Evolutionary conservation across 192 early-diverging fungal genomes (phyloP), one percentile per base, ranked within the genome.

Genomic region (Gigaspora rosea): DNA sequence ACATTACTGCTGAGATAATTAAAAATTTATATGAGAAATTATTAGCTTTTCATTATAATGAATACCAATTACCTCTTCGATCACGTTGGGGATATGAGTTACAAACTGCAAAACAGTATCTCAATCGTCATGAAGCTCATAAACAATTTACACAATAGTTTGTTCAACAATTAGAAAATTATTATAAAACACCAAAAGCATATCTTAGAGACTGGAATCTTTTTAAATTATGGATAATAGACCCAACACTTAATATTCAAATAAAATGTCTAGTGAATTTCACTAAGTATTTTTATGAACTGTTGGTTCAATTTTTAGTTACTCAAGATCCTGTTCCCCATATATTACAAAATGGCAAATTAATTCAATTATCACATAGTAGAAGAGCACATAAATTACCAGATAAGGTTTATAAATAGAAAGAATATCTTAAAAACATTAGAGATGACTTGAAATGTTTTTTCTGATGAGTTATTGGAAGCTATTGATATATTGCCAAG

Each of bases 21-120:
- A 50, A 50, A 13, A 22, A 69, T 47, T 13, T 67, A 9, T 69
- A 69, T 69, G n/a, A 69, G 16, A 9, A 8, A n/a, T 69, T 69
- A 50, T 11, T 69, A 27, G 20, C 15, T 27, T 48, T 69, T 22
- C 3, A 69, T 35, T 20, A 27, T 10, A 51, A 68, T 20, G 5
- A 68, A 50, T 68, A 68, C 47, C 48, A 68, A 18, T 6, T 18
- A 20, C 48, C 66, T 16, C 10, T 68, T 50, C 8, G 41, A 20
- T 10, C 13, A 18, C 46, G 16, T 20, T 68, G 66, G 47, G 2
- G 8, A 6, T 68, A 70, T 51, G 47, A 70, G 32, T 52, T 70
- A 52, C 7, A 2, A 7, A 70, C 27, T 11, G 49, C 49, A 6
- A 68, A 68, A 27, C 66, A 68, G 47, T 68, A 68, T 22, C 41